These are phyloP conservation scores for Penicillium paneum DNA, from an alignment of 2,329 filamentous ascomycete genomes.

Conservation along the genomic window DNA sequence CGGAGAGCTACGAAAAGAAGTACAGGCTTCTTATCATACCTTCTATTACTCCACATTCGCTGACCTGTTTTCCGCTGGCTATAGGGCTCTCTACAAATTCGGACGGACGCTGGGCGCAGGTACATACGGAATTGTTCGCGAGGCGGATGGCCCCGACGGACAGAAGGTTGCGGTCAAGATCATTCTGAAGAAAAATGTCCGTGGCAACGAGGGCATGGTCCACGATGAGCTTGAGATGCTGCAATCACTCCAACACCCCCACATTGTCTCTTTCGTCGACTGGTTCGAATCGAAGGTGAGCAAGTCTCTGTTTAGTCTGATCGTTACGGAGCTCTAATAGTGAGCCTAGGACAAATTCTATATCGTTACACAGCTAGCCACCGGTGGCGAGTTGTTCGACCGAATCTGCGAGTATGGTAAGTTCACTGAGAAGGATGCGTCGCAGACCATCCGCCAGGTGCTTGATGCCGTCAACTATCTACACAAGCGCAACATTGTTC, in stretches of 20 bases:
- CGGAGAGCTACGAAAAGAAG: slow-evolving; percentile 99
- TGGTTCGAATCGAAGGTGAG: slow-evolving; percentile 97
- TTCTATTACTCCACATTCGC: slow-evolving; percentile 1
- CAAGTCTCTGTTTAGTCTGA: background rate
- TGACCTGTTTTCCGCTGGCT: slow-evolving; percentile 4
- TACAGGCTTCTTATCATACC: slow-evolving; percentile 43
- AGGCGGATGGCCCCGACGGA: slow-evolving; percentile 75
- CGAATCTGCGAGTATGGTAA: slow-evolving; percentile 97
- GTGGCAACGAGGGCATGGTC: slow-evolving; percentile 97
- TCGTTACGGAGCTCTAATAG: background rate
- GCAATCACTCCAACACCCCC: slow-evolving; percentile 82
- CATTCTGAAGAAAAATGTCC: slow-evolving; percentile 98
- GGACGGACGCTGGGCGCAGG: slow-evolving; percentile 91
- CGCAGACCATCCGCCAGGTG: slow-evolving; percentile 91
- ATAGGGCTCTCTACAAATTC: slow-evolving; percentile 81
- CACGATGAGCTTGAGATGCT: slow-evolving; percentile 95
- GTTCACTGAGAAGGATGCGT: slow-evolving; percentile 97
- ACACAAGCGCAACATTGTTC: slow-evolving; percentile 90
- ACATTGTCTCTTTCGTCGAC: slow-evolving; percentile 96
- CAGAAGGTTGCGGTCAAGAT: slow-evolving; percentile 95
- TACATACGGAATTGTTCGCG: slow-evolving; percentile 96
- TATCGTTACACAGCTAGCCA: slow-evolving; percentile 94
- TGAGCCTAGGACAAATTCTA: slow-evolving; percentile 89
- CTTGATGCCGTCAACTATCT: slow-evolving; percentile 91
- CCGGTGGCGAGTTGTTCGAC: slow-evolving; percentile 94